Percentiles rank a stretch among this genome's conserved stretches.
Conservation (phyloP, 2,329 filamentous ascomycete genomes). For the Paecilomyces variotii region DNA sequence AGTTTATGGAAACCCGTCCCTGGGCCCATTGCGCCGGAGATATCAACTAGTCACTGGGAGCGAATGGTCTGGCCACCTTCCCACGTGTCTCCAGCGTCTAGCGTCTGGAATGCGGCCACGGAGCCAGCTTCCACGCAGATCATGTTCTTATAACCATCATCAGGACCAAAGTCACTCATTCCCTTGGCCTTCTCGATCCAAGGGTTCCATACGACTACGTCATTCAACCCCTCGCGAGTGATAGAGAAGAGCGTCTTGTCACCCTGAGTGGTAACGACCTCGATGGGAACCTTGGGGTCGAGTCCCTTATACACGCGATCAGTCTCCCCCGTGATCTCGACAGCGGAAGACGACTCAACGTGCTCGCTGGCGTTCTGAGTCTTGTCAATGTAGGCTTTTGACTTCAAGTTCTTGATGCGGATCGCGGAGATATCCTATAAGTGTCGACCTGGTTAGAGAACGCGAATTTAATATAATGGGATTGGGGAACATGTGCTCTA, state of each 20-base stretch:
- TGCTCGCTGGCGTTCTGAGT: conserved; percentile 55
- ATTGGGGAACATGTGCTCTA: not conserved
- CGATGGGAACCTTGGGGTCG: conserved; percentile 41
- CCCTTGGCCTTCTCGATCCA: conserved; percentile 76
- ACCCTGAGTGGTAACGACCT: conserved; percentile 38
- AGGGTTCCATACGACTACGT: conserved; percentile 96
- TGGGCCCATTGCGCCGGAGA: not conserved
- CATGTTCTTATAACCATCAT: conserved; percentile 88
- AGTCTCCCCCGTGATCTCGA: conserved; percentile 69
- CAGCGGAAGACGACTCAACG: conserved; percentile 55
- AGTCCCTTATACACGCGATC: conserved; percentile 77
- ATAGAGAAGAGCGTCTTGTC: conserved; percentile 60
- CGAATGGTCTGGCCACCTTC: conserved; percentile 55
- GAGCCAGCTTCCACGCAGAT: conserved; percentile 87
- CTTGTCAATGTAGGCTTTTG: conserved; percentile 76
- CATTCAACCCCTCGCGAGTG: conserved; percentile 72
- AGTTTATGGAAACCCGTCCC: not conserved
- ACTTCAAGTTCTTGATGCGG: conserved; percentile 66
- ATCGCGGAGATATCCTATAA: conserved; percentile 68
- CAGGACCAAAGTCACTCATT: conserved; percentile 81
- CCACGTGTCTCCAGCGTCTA: conserved; percentile 70
- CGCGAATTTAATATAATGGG: too few relatives aligned
- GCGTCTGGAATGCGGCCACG: conserved; percentile 70
- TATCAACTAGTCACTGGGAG: not conserved
- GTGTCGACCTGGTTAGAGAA: conserved; percentile 7